These are phyloP conservation scores for Chlorella ohadii DNA, from an alignment of 139 green algal genomes.

Conservation along the genomic window DNA sequence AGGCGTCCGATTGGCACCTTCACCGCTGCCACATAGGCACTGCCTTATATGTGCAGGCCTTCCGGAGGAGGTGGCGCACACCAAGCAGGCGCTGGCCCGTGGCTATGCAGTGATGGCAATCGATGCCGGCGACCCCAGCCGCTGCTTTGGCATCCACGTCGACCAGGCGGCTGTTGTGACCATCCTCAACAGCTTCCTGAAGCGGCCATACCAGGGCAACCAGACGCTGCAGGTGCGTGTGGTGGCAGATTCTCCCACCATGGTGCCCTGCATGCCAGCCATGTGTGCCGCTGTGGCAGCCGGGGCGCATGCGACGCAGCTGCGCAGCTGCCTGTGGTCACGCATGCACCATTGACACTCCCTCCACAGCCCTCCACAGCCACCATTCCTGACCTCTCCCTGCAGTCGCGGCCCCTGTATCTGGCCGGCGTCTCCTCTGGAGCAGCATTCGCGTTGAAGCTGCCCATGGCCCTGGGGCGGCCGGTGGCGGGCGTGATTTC, in stretches of 20 bases:
- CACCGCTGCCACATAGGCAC: too few species aligned
- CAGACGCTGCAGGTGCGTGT: background rate
- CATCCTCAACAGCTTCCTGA: background rate
- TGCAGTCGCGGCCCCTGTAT: constrained; percentile 6
- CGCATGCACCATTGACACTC: too few species aligned
- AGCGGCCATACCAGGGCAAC: background rate
- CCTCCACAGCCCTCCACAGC: too few species aligned
- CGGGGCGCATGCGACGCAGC: too few species aligned
- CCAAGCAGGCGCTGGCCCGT: constrained; percentile 29
- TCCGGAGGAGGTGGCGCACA: constrained; percentile 28
- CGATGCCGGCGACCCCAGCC: background rate
- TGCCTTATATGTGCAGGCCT: background rate
- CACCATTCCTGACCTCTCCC: too few species aligned
- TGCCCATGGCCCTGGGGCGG: background rate
- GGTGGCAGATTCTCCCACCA: background rate
- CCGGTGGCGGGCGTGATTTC: constrained; percentile 17
- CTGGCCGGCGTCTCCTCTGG: constrained; percentile 1
- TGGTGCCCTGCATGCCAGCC: too few species aligned
- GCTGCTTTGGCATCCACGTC: background rate
- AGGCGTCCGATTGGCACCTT: too few species aligned
- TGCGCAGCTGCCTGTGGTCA: too few species aligned
- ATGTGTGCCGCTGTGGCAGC: too few species aligned
- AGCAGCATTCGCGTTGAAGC: constrained; percentile 12
- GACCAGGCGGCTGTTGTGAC: background rate
- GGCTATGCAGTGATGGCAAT: constrained; percentile 22